Evolutionary conservation across 495 filamentous ascomycete genomes (phyloP).

Genomic region (Daldinia loculata): DNA sequence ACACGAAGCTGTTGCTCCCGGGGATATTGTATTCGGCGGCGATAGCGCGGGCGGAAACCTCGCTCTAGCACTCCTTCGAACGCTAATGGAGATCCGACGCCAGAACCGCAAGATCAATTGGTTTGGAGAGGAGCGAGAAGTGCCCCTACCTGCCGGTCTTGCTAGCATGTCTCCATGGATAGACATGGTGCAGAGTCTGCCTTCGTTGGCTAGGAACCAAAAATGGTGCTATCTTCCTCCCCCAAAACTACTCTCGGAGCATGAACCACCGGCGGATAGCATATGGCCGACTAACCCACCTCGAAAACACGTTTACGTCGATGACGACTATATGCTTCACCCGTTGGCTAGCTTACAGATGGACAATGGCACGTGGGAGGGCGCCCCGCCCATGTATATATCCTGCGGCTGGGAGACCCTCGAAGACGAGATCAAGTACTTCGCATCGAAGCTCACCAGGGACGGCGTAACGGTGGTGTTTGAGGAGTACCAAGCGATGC

Average conservation of each 20-base stretch:
- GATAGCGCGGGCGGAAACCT: slow-evolving; percentile 90
- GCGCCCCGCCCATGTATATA: slow-evolving; percentile 75
- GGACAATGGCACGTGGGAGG: slow-evolving; percentile 71
- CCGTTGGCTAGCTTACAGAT: slow-evolving; percentile 78
- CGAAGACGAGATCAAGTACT: slow-evolving; percentile 71
- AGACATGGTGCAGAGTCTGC: slow-evolving; percentile 77
- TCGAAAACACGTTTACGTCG: slow-evolving; percentile 72
- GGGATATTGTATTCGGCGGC: slow-evolving; percentile 81
- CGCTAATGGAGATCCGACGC: slow-evolving; percentile 74
- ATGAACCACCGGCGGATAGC: slow-evolving; percentile 61
- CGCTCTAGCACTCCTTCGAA: slow-evolving; percentile 72
- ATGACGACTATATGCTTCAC: slow-evolving; percentile 69
- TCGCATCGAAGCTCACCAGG: slow-evolving; percentile 65
- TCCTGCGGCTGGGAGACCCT: slow-evolving; percentile 82
- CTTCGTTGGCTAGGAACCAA: slow-evolving; percentile 69
- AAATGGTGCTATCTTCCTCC: slow-evolving; percentile 79
- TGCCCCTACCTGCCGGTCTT: slow-evolving; percentile 76
- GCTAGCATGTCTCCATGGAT: slow-evolving; percentile 76
- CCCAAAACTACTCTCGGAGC: slow-evolving; percentile 43
- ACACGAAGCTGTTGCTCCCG: slow-evolving; percentile 73
- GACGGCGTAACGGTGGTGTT: slow-evolving; percentile 72
- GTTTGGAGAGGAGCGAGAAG: slow-evolving; percentile 62
- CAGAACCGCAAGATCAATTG: slow-evolving; percentile 63
- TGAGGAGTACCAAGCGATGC: slow-evolving; percentile 87
- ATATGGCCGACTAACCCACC: slow-evolving; percentile 79